Conservation (phyloP, 2,329 filamentous ascomycete species). For the Clarireedia paspali region DNA sequence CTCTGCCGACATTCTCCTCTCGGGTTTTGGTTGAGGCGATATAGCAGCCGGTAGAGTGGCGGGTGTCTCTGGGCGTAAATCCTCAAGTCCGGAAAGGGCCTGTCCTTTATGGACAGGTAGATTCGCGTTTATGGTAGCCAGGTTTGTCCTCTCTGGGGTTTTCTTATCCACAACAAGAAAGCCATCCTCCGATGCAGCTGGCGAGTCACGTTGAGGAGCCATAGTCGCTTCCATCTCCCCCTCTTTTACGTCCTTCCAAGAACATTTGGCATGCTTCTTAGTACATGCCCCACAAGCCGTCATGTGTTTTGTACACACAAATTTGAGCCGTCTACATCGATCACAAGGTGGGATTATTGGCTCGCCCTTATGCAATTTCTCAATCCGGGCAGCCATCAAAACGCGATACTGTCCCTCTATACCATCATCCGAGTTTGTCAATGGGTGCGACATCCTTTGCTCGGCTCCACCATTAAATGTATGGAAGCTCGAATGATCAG, state of each 20-base stretch:
- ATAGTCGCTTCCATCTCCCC: constrained; percentile 43
- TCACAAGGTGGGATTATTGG: constrained; percentile 77
- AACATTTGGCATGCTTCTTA: constrained; percentile 83
- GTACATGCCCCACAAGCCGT: constrained; percentile 84
- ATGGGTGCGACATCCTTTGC: constrained; percentile 19
- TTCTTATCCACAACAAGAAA: constrained; percentile 8
- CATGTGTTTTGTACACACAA: constrained; percentile 77
- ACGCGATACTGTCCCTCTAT: constrained; percentile 39
- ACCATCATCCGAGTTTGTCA: constrained; percentile 20
- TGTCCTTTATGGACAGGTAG: not conserved
- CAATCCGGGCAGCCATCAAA: constrained; percentile 67
- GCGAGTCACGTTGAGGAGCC: constrained; percentile 1
- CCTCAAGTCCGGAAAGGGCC: not conserved
- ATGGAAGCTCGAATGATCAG: constrained; percentile 8
- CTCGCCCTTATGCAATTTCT: constrained; percentile 66
- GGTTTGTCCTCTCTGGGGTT: constrained; percentile 1
- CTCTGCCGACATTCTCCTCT: not conserved
- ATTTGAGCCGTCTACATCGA: constrained; percentile 69
- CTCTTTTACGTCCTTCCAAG: constrained; percentile 73
- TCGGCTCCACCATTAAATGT: constrained; percentile 21
- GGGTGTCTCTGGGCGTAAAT: not conserved
- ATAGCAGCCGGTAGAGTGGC: not conserved
- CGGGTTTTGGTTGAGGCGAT: not conserved
- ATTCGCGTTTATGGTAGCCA: not conserved
- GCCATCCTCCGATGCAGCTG: constrained; percentile 5